phyloP scores from a whole-genome alignment of 495 filamentous ascomycete genomes.

The Cercophora samala region DNA sequence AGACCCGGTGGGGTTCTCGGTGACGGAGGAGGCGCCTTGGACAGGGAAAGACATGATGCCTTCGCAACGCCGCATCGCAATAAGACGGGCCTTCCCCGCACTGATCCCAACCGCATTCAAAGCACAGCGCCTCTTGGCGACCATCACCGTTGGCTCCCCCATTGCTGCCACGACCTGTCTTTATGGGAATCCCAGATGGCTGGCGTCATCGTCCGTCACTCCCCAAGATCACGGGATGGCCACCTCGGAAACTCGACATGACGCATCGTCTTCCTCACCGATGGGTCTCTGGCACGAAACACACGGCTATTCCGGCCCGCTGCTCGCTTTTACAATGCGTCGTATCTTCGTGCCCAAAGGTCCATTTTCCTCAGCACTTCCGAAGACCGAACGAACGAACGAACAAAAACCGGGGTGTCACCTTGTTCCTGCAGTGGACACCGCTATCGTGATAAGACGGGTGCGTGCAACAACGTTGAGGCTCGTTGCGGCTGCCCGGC shows the following conservation, averaged over 20 bases:
- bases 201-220: neutral
- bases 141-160: slow-evolving; percentile 2
- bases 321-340: neutral
- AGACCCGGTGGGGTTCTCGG: slow-evolving; percentile 4
- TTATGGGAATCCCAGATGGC: neutral
- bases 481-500: neutral
- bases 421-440: neutral
- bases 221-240: neutral
- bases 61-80: slow-evolving; percentile 6
- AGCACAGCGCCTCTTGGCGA: slow-evolving; percentile 2
- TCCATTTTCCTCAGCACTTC: neutral
- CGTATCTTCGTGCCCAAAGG: neutral
- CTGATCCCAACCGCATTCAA: slow-evolving; percentile 11
- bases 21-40: slow-evolving; percentile 18
- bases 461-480: neutral
- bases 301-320: neutral
- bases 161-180: neutral
- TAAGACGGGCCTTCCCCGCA: slow-evolving; percentile 7
- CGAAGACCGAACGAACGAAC: neutral
- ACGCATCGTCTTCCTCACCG: neutral
- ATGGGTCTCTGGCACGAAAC: no score
- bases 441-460: neutral
- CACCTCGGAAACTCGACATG: neutral
- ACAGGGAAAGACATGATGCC: slow-evolving; percentile 9
- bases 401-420: neutral